Base-by-base conservation (phyloP, 495 filamentous ascomycete genomes). In the Mytilinidion resinicola region DNA sequence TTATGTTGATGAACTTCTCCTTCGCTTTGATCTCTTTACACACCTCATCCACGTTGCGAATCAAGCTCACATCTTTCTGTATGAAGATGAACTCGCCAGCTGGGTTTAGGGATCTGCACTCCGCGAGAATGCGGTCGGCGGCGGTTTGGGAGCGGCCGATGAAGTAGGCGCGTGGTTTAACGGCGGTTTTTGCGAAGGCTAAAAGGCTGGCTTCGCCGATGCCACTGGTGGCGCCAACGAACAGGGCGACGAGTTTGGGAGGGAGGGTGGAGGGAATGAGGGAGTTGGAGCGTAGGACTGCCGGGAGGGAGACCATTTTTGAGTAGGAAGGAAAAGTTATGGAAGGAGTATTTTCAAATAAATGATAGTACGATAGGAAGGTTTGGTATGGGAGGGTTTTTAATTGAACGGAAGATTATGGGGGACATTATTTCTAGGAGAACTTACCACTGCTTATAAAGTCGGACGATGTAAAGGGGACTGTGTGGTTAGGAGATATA, bases 191-290 rank as follows among this genome's bases (percentile, higher is more conserved):
- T 4, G 78, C 78, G 51, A 88, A 83, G 34, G 76, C 66, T 53
- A 73, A 80, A 55, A 85, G 72, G 7, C 82, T 82, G n/a, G 74
- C 62, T 59, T 82, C 74, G 41, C 81, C 83, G 54, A 89, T 82
- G 37, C 84, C 86, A 36, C 77, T 78, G 0, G 86, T 89, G 21
- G 74, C 86, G 47, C 86, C 84, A 14, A 83, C 82, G 61, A 84
- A 84, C 51, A 85, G 76, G 33, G 76, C 80, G 3, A 80, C 74
- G 0, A 81, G 65, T 4, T 73, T 70, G 0, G 69, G 33, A 9
- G 76, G 76, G 14, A 80, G 69, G 0, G 56, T 20, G 3, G 65
- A 62, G 9, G 66, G 48, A 59, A 81, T 75, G 9, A 61, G 39
- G 14, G 48, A 39, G 55, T 57, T 57, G n/a, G 60, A 53, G 17